A percentile compares a stretch with the other conserved stretches of the same genome.
Conservation (phyloP, 1,284 basidiomycete genomes). For the Amylostereum areolatum region DNA sequence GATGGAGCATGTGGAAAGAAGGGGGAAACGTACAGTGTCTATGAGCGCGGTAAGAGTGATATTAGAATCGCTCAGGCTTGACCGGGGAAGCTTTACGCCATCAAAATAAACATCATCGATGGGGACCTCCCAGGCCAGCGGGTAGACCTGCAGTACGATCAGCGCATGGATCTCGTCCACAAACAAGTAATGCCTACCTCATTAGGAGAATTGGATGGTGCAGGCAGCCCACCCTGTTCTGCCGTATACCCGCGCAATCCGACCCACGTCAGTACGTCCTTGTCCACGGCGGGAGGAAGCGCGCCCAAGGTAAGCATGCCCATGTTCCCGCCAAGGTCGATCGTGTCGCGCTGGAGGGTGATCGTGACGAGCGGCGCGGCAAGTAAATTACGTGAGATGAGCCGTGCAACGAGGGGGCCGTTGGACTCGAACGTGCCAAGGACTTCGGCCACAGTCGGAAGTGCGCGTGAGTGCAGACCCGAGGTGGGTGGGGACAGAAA, state of each 20-base stretch:
- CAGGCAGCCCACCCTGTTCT: constrained; percentile 28
- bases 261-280: constrained; percentile 30
- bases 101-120: constrained; percentile 53
- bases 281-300: constrained; percentile 28
- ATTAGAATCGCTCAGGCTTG: constrained; percentile 28
- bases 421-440: constrained; percentile 21
- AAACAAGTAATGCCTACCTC: constrained; percentile 19
- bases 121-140: constrained; percentile 46
- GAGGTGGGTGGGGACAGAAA: constrained; percentile 11
- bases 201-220: constrained; percentile 24
- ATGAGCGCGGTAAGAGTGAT: constrained; percentile 41
- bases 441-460: constrained; percentile 11
- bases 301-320: constrained; percentile 34
- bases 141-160: constrained; percentile 20
- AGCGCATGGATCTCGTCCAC: background rate
- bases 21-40: constrained; percentile 36
- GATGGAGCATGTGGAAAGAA: constrained; percentile 1
- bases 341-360: constrained; percentile 31
- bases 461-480: constrained; percentile 8
- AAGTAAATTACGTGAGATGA: constrained; percentile 16
- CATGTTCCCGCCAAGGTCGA: constrained; percentile 28
- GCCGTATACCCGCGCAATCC: constrained; percentile 30
- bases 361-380: constrained; percentile 21
- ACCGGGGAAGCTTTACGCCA: constrained; percentile 38
- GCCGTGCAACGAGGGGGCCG: constrained; percentile 24